Percentiles rank a stretch among this genome's conserved stretches.
Conservation (phyloP, 129 eudicot genomes). For the Rutidosis leptorrhynchoides region DNA sequence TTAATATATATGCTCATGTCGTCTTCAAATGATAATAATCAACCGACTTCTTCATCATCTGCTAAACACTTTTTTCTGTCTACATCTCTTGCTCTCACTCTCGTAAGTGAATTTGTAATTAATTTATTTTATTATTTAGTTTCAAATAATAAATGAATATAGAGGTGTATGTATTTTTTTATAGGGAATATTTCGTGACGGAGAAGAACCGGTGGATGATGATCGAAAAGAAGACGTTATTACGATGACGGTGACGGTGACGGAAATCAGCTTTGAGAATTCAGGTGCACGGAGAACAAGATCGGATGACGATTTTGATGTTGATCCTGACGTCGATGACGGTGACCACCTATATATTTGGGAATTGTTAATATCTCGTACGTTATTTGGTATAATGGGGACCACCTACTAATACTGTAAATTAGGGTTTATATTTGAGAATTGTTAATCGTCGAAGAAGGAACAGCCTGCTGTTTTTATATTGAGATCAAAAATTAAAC, state of each 20-base stretch:
- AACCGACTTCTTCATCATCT: constrained; percentile 24
- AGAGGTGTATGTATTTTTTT: neutral
- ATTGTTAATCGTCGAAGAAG: too few relatives aligned
- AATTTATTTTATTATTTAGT: too few relatives aligned
- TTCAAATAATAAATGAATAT: neutral
- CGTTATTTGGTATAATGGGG: neutral
- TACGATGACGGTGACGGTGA: constrained; percentile 21
- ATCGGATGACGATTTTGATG: constrained; percentile 61
- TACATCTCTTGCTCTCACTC: constrained; percentile 80
- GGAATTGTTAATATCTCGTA: neutral
- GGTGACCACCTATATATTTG: constrained; percentile 33
- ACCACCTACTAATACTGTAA: too few relatives aligned
- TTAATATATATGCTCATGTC: constrained; percentile 32
- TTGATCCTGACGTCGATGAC: constrained; percentile 43
- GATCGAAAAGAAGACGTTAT: constrained; percentile 23
- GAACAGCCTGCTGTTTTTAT: too few relatives aligned
- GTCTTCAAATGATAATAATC: constrained; percentile 56
- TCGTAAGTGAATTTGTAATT: constrained; percentile 38
- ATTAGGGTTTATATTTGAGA: too few relatives aligned
- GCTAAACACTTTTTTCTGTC: constrained; percentile 57
- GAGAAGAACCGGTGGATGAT: constrained; percentile 33
- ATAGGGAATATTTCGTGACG: constrained; percentile 75
- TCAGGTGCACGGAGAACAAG: constrained; percentile 71
- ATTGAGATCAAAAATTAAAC: too few relatives aligned
- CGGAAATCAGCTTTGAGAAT: constrained; percentile 86